These are phyloP conservation scores for Syzygium syzygioides DNA, from an alignment of 441 rosid species.

Conservation along the genomic window DNA sequence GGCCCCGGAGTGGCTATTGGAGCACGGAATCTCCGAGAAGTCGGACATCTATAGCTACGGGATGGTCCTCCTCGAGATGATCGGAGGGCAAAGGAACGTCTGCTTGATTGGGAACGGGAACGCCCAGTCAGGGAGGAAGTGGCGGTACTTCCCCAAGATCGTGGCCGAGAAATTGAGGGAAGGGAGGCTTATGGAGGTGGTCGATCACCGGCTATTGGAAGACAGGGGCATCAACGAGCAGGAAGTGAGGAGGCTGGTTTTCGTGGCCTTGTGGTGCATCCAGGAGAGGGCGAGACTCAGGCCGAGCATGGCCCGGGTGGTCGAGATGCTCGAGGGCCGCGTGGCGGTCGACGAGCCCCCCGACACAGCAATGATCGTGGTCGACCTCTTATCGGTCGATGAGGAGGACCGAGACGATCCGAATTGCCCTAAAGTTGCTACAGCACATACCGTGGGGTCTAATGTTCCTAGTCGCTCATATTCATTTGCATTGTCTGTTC, in stretches of 20 bases:
- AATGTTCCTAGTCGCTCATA: constrained; percentile 17
- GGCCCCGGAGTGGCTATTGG: constrained; percentile 88
- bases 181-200: constrained; percentile 58
- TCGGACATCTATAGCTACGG: constrained; percentile 79
- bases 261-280: constrained; percentile 84
- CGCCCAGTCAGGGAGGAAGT: constrained; percentile 28
- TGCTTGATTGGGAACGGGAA: constrained; percentile 26
- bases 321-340: constrained; percentile 80
- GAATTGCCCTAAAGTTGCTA: constrained; percentile 9
- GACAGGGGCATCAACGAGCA: constrained; percentile 46
- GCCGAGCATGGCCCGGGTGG: constrained; percentile 61
- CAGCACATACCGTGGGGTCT: constrained; percentile 12
- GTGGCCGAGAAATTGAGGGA: constrained; percentile 52
- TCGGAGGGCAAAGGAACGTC: constrained; percentile 66
- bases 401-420: constrained; percentile 15
- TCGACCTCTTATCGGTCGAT: constrained; percentile 49
- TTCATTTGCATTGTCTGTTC: constrained; percentile 44
- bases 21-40: constrained; percentile 61
- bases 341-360: constrained; percentile 59
- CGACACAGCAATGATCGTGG: constrained; percentile 49
- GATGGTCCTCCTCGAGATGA: constrained; percentile 71
- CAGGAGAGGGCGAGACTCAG: constrained; percentile 58
- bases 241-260: constrained; percentile 42
- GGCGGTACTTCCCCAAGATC: constrained; percentile 65
- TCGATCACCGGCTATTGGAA: constrained; percentile 45